phyloP scores from a whole-genome alignment of 345 rosid species.

The Linum tenue region DNA sequence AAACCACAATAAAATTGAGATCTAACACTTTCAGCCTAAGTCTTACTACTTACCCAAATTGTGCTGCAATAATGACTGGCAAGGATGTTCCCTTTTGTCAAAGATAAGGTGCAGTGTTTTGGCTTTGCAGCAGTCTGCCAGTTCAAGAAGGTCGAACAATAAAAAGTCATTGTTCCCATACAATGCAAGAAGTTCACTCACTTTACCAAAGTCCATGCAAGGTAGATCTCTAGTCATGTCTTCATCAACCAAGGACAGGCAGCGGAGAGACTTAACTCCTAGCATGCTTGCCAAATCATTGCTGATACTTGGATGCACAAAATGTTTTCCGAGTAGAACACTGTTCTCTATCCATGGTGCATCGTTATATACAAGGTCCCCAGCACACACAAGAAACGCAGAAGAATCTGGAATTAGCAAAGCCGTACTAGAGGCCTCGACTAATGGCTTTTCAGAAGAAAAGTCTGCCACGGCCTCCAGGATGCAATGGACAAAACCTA shows the following conservation, averaged over 20 bases:
- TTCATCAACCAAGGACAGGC: conserved; percentile 70
- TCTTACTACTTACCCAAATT: conserved; percentile 48
- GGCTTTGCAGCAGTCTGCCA: conserved; percentile 91
- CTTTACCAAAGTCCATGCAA: conserved; percentile 74
- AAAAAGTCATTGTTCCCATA: conserved; percentile 71
- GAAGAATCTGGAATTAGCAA: conserved; percentile 66
- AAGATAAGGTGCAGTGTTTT: conserved; percentile 61
- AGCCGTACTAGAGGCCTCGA: conserved; percentile 42
- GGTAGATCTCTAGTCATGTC: conserved; percentile 82
- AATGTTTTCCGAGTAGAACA: conserved; percentile 51
- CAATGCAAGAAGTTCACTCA: conserved; percentile 63
- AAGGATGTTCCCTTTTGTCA: conserved; percentile 88
- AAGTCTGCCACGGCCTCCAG: conserved; percentile 83
- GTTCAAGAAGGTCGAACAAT: conserved; percentile 88
- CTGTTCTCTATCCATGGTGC: conserved; percentile 94
- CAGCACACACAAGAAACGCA: conserved; percentile 48
- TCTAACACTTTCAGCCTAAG: not conserved
- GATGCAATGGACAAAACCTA: conserved; percentile 62
- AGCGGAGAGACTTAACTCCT: conserved; percentile 81
- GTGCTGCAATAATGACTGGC: conserved; percentile 84
- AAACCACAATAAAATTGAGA: no score
- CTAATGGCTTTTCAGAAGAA: conserved; percentile 38
- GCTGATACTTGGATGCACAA: conserved; percentile 73
- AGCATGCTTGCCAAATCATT: conserved; percentile 74
- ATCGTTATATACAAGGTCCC: conserved; percentile 78